Evolutionary conservation across 148 eudicot genomes (phyloP), one percentile per base, ranked within the genome.

Genomic region (Agrostemma githago): DNA sequence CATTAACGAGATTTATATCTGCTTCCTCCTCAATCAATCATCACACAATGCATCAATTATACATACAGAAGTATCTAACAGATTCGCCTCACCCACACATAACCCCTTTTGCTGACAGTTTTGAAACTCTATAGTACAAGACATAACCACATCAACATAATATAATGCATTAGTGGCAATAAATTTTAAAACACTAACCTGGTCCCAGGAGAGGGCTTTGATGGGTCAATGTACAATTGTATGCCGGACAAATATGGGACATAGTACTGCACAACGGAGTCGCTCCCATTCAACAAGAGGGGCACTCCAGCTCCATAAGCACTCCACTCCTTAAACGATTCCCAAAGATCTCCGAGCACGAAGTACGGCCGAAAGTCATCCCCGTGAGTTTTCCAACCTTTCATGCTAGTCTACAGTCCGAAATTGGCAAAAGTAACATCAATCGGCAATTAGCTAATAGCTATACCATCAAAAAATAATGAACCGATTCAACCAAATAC

Each of bases 231-330:
- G 80, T 93, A 93, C 72, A 93, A 81, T 81, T 93, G 98, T 59
- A 93, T 93, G 72, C 88, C 98, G 38, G 97, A 93, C 65, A 94
- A 78, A 73, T 84, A 94, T 8, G 98, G 98, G 14, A 88, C 98
- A 80, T 94, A 94, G 76, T 94, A 94, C 74, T 94, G 98, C 68
- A 89, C 87, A 83, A 94, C 92, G 6, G 93, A 88, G 72, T 94
- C 93, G 42, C 79, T 86, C 19, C 82, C 97, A 78, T 88, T 86
- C 76, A 88, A 79, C 66, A 87, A 79, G 72, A 91, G 90, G 40
- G 98, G 98, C 64, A 94, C 98, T 79, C 98, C 97, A 21, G 88
- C 97, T 56, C 98, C 97, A 70, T 94, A 94, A 2, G 90, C 96
- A 85, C 98, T 94, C 97, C 98, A 89, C 83, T 91, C 98, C 76